Percentiles rank a stretch among this genome's conserved stretches.
phyloP scores from a whole-genome alignment of 306 rosid genomes.

The Prunus kanzakura region DNA sequence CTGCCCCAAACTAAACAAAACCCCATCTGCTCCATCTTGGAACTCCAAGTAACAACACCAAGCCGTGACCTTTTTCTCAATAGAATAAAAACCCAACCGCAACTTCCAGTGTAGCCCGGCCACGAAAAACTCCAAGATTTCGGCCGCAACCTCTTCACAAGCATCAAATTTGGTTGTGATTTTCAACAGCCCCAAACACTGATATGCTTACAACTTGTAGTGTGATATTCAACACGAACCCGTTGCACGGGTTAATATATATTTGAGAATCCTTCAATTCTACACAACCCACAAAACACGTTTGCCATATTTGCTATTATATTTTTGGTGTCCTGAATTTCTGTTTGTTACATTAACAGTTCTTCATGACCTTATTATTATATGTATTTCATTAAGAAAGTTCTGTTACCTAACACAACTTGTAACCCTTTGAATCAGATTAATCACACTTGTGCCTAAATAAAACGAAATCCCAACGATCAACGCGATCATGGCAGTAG shows the following conservation, averaged over 20 bases:
- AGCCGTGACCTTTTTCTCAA: no score
- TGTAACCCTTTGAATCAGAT: slow-evolving; percentile 39
- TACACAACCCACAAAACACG: neutral
- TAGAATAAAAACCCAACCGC: no score
- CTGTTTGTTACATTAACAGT: neutral
- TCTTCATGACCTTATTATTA: neutral
- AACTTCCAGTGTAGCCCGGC: no score
- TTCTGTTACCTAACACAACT: neutral
- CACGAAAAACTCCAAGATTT: no score
- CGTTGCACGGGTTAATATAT: neutral
- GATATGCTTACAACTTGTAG: neutral
- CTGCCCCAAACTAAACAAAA: no score
- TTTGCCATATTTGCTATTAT: no score
- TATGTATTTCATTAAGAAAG: neutral
- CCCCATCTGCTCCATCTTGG: no score
- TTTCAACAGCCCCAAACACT: no score
- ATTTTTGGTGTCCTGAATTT: neutral
- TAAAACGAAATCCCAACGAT: slow-evolving; percentile 45
- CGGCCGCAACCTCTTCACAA: no score
- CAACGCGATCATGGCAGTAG: slow-evolving; percentile 55
- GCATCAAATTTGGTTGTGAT: no score
- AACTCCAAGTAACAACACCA: no score
- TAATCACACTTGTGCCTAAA: slow-evolving; percentile 39
- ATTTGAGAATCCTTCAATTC: neutral
- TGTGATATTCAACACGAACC: neutral